Evolutionary conservation across 805 yeast species (phyloP).

Genomic region (Tetrapisispora nanseiensis): DNA sequence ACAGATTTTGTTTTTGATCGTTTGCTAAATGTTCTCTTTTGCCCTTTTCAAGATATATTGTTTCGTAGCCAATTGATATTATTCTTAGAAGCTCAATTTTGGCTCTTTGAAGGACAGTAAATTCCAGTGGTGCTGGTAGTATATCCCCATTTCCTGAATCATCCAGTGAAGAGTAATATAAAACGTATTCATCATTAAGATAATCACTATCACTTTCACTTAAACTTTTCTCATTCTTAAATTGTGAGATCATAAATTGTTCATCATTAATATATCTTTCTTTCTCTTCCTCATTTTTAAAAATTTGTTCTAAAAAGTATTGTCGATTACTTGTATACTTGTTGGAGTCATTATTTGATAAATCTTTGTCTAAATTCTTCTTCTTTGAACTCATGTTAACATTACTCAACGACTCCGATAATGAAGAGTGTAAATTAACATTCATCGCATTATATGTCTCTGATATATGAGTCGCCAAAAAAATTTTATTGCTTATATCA

Average conservation of each 20-base stretch:
- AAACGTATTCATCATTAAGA: slow-evolving; percentile 26
- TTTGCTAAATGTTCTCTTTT: slow-evolving; percentile 32
- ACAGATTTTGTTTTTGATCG: slow-evolving; percentile 55
- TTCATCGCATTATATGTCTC: slow-evolving; percentile 80
- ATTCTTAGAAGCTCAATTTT: slow-evolving; percentile 71
- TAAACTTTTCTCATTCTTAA: slow-evolving; percentile 6
- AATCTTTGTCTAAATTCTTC: background rate
- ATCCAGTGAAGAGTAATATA: slow-evolving; percentile 17
- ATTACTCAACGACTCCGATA: slow-evolving; percentile 62
- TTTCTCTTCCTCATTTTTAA: slow-evolving; percentile 17
- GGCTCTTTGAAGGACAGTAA: slow-evolving; percentile 60
- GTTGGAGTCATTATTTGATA: slow-evolving; percentile 28
- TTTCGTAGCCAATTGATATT: slow-evolving; percentile 72
- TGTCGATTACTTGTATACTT: slow-evolving; percentile 28
- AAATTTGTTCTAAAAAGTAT: slow-evolving; percentile 21
- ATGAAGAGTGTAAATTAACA: slow-evolving; percentile 67
- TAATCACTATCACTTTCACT: slow-evolving; percentile 23
- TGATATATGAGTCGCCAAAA: slow-evolving; percentile 73
- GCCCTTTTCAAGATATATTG: slow-evolving; percentile 61
- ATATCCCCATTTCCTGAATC: background rate
- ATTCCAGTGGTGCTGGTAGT: slow-evolving; percentile 33
- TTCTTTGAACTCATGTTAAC: slow-evolving; percentile 31
- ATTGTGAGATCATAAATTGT: background rate
- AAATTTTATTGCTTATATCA: slow-evolving; percentile 61
- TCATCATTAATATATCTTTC: slow-evolving; percentile 18